phyloP scores from a whole-genome alignment of 2,329 filamentous ascomycete species.

The Aspergillus spinulosporus region DNA sequence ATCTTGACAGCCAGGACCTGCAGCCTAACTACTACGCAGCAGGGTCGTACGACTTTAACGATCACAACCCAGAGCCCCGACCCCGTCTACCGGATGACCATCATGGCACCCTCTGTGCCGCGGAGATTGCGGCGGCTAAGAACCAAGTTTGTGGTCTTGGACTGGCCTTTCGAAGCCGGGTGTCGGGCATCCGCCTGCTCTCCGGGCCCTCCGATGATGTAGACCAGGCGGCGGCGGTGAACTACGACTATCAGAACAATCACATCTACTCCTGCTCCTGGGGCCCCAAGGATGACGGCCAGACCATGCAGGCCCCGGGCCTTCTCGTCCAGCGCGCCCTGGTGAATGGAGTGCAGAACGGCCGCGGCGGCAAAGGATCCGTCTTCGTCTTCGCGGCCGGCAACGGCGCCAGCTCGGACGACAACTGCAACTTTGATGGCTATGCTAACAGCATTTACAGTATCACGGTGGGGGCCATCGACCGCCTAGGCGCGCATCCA shows the following conservation, averaged over 20 bases:
- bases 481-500: conserved; percentile 81
- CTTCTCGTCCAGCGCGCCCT: conserved; percentile 87
- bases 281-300: conserved; percentile 92
- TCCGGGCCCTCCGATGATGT: conserved; percentile 87
- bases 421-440: conserved; percentile 99
- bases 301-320: conserved; percentile 89
- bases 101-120: conserved; percentile 92
- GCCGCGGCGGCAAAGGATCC: conserved; percentile 77
- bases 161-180: conserved; percentile 86
- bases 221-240: conserved; percentile 89
- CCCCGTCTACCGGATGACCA: conserved; percentile 81
- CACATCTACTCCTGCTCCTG: conserved; percentile 99
- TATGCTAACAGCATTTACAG: conserved; percentile 99
- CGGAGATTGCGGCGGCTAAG: conserved; percentile 83
- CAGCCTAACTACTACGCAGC: conserved; percentile 90
- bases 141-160: conserved; percentile 96
- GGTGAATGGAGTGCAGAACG: conserved; percentile 87
- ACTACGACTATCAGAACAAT: conserved; percentile 87
- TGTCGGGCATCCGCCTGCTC: conserved; percentile 89
- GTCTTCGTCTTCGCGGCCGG: conserved; percentile 97
- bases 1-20: conserved; percentile 92
- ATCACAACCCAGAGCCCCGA: conserved; percentile 72
- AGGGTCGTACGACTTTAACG: conserved; percentile 96
- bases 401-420: conserved; percentile 80
- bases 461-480: conserved; percentile 91